Percentiles rank a stretch among this genome's conserved stretches.
Conservation (phyloP, 208 protist genomes). For the Acanthamoeba lenticulata region DNA sequence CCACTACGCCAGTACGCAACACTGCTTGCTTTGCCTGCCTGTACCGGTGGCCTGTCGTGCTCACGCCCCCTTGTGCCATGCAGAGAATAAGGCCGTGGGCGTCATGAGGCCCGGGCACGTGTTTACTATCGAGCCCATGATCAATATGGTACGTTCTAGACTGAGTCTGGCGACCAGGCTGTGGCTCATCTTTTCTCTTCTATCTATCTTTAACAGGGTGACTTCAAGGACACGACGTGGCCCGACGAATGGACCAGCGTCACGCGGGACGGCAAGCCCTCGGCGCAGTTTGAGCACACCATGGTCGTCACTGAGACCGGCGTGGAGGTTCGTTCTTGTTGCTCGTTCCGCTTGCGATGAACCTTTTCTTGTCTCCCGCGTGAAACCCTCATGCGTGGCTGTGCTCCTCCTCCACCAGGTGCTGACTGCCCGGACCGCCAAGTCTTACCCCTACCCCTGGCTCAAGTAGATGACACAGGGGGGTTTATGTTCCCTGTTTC, state of each 20-base stretch:
- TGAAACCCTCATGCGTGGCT: too few relatives aligned
- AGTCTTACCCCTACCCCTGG: constrained; percentile 60
- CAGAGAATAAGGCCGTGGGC: constrained; percentile 82
- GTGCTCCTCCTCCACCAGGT: constrained; percentile 35
- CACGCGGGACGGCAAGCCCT: constrained; percentile 95
- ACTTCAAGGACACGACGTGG: constrained; percentile 91
- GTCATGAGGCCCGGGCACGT: constrained; percentile 92
- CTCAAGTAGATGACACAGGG: constrained; percentile 22
- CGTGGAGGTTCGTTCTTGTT: constrained; percentile 75
- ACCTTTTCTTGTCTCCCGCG: too few relatives aligned
- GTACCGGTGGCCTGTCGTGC: not conserved
- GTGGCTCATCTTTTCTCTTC: constrained; percentile 64
- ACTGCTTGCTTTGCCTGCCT: not conserved
- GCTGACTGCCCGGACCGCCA: not conserved
- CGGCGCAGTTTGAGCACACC: constrained; percentile 99
- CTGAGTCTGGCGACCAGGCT: constrained; percentile 53
- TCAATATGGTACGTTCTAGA: constrained; percentile 90
- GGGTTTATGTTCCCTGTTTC: not conserved
- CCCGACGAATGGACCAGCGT: constrained; percentile 96
- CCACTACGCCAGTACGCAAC: constrained; percentile 79
- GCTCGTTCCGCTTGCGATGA: not conserved
- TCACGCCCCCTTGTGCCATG: not conserved
- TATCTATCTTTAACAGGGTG: not conserved
- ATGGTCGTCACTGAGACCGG: constrained; percentile 94
- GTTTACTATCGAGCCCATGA: constrained; percentile 99